Base-by-base conservation (phyloP, 805 yeast genomes). In the Sugiyamaella qingdaonensis region DNA sequence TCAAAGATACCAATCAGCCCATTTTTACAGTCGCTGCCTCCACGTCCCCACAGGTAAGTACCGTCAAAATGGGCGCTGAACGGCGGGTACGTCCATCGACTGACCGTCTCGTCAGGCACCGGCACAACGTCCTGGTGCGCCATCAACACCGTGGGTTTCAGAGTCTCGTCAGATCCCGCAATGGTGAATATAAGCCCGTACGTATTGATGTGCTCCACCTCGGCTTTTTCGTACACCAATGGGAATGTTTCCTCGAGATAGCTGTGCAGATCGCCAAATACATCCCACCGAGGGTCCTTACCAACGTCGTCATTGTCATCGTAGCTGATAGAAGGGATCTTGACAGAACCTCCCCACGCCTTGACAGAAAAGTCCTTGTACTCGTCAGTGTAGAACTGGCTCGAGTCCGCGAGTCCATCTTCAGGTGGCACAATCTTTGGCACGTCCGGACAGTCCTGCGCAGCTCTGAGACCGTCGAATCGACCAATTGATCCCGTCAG, bases 61-160 rank as follows among this genome's bases (percentile, higher is more conserved):
- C 88, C 90, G 61, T 88, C 95, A 63, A 72, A 86, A 60, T 77
- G 72, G 13, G 86, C 89, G 14, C 74, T 66, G 54, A 81, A 85
- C 2, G 95, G 95, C 10, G 82, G 83, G 63, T 80, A 73, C 0
- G 70, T 69, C 95, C 95, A 88, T 52, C 78, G 72, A 27, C 64
- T 67, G 49, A 74, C 67, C 0, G 89, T 81, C 31, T 58, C 78
- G 11, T 68, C 65, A 60, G 82, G 86, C 9, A 86, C 85, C 1
- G 95, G 95, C 21, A 88, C 95, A 3, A 84, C 88, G 62, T 87
- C 95, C 66, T 80, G 85, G 65, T 88, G 95, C 1, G 92, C 91
- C 62, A 85, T 79, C 48, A 86, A 71, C 68, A 88, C 63, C 27
- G 83, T 59, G 11, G 95, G 95, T 64, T 84, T 82, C 57, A 83